These are phyloP conservation scores for Fusarium sarcochroum DNA, from an alignment of 2,329 filamentous ascomycete genomes.

Conservation along the genomic window DNA sequence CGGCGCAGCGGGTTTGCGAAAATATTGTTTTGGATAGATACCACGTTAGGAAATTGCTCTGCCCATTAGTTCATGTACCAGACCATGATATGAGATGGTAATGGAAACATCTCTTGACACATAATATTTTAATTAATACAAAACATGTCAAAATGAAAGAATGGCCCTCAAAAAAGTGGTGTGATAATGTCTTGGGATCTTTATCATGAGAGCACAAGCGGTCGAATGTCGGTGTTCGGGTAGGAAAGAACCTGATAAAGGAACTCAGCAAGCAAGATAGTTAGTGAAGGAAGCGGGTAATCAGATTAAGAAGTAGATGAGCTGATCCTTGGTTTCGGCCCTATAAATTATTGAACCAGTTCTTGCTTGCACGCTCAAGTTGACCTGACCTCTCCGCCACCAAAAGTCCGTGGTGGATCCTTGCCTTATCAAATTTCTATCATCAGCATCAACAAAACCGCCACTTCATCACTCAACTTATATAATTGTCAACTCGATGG, in stretches of 20 bases:
- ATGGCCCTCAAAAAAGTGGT: neutral
- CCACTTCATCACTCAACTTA: neutral
- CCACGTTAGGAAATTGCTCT: slow-evolving; percentile 13
- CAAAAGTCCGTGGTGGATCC: neutral
- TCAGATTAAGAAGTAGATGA: neutral
- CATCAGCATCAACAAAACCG: neutral
- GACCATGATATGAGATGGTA: slow-evolving; percentile 16
- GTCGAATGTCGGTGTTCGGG: too few relatives aligned
- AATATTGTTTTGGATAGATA: slow-evolving; percentile 28
- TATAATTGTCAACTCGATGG: neutral
- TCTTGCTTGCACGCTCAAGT: neutral
- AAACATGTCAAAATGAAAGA: neutral
- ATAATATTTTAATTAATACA: slow-evolving; percentile 34
- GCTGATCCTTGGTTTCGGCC: neutral
- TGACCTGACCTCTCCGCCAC: neutral
- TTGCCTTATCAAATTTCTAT: neutral
- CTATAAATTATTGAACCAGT: neutral
- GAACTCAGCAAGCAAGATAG: too few relatives aligned
- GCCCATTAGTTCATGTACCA: slow-evolving; percentile 7
- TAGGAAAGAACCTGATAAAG: neutral
- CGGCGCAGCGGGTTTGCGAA: slow-evolving; percentile 17
- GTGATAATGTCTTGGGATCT: neutral
- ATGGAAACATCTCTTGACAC: slow-evolving; percentile 20
- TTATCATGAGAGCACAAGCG: neutral
- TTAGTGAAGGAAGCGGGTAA: neutral